Percentiles rank a stretch among this genome's conserved stretches.
Evolutionary conservation across 2,329 filamentous ascomycete species (phyloP).

Genomic region (Colletotrichum spinosum): DNA sequence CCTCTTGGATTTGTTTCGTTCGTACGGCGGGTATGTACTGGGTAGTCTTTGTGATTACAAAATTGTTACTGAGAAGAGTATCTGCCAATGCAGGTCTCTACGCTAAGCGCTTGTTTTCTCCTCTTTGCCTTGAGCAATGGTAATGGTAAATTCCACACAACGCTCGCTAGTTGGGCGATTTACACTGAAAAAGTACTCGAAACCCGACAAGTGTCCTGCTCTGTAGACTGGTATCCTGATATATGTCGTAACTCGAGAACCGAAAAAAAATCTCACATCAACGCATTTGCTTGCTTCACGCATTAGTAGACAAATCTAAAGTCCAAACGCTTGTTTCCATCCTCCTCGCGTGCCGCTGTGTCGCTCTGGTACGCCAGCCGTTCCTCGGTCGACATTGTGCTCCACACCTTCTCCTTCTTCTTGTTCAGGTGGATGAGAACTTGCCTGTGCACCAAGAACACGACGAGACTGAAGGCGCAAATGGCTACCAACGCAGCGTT

Average conservation of each 20-base stretch:
- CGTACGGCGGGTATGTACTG: neutral
- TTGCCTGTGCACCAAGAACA: slow-evolving; percentile 62
- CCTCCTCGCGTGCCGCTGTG: slow-evolving; percentile 55
- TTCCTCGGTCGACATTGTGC: slow-evolving; percentile 52
- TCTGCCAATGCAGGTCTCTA: slow-evolving; percentile 7
- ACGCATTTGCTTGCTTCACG: slow-evolving; percentile 2
- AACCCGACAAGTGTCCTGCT: neutral
- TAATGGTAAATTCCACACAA: neutral
- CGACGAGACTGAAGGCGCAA: slow-evolving; percentile 57
- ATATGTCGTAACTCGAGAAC: neutral
- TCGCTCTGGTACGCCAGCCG: slow-evolving; percentile 50
- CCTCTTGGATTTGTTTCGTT: neutral
- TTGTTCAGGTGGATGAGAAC: slow-evolving; percentile 53
- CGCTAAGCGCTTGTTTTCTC: neutral
- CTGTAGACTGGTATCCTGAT: slow-evolving; percentile 8
- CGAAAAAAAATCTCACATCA: neutral
- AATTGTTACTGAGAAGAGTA: slow-evolving; percentile 10
- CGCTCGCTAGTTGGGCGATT: too few relatives aligned
- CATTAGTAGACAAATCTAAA: slow-evolving; percentile 35
- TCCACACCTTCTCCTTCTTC: slow-evolving; percentile 51
- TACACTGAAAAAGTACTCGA: too few relatives aligned
- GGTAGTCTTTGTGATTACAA: neutral
- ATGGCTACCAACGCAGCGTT: slow-evolving; percentile 69
- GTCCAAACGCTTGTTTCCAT: slow-evolving; percentile 57
- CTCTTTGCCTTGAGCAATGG: neutral